These are phyloP conservation scores for Amanita pallidorosea DNA, from an alignment of 768 basidiomycete genomes.

Conservation along the genomic window DNA sequence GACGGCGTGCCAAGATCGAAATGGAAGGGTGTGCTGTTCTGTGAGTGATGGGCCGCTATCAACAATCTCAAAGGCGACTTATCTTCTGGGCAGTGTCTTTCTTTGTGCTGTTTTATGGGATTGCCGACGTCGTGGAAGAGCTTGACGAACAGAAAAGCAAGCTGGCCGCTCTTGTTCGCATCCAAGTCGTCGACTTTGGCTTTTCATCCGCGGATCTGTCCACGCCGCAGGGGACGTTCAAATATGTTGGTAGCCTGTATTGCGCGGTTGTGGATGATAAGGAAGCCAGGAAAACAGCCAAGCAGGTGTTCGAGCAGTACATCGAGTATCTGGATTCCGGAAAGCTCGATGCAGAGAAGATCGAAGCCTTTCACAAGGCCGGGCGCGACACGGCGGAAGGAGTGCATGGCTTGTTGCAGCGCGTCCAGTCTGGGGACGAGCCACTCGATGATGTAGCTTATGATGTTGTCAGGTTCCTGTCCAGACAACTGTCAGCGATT, in stretches of 20 bases:
- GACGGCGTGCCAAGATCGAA: conserved; percentile 4
- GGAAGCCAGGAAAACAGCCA: too few species aligned
- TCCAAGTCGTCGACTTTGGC: not conserved
- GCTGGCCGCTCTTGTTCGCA: not conserved
- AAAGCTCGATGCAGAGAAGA: not conserved
- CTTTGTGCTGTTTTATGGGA: not conserved
- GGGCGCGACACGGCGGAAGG: not conserved
- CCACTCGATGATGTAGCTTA: too few species aligned
- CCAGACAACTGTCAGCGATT: too few species aligned
- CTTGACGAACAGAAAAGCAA: not conserved
- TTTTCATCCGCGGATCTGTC: not conserved
- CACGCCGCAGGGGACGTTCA: not conserved
- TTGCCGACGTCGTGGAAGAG: not conserved
- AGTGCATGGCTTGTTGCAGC: not conserved
- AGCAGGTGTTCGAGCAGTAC: not conserved
- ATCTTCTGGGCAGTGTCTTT: not conserved
- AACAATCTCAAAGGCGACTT: not conserved
- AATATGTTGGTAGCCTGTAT: not conserved
- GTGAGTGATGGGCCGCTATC: not conserved
- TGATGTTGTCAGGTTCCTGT: too few species aligned
- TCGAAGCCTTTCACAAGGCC: not conserved
- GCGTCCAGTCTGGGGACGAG: too few species aligned
- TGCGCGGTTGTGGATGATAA: not conserved
- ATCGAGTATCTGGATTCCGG: not conserved
- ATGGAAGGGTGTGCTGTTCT: not conserved